Conservation (phyloP, 1,284 basidiomycete species). For the Marasmius fiardii region DNA sequence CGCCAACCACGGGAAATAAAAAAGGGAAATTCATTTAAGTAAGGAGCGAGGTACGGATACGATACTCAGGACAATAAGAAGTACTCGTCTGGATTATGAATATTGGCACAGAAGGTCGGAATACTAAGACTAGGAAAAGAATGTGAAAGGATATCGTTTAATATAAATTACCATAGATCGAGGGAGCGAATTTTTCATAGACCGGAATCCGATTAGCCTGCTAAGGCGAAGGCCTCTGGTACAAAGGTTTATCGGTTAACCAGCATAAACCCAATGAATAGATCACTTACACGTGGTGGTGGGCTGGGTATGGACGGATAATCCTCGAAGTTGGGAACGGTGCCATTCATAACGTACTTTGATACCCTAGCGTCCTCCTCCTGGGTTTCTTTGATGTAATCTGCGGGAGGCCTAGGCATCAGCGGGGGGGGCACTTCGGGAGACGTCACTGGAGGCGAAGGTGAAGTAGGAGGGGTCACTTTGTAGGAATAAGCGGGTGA, state of each 20-base stretch:
- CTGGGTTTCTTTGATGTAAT: slow-evolving; percentile 76
- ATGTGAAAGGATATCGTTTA: slow-evolving; percentile 1
- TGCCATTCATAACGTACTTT: slow-evolving; percentile 16
- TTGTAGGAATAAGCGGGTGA: neutral
- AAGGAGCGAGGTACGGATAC: neutral
- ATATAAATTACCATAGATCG: neutral
- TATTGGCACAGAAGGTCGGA: neutral
- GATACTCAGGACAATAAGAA: neutral
- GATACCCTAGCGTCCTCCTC: slow-evolving; percentile 59
- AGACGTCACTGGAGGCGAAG: slow-evolving; percentile 15
- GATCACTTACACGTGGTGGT: too few species aligned
- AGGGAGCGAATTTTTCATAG: neutral
- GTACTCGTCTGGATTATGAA: neutral
- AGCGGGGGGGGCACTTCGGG: slow-evolving; percentile 55
- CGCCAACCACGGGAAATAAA: too few species aligned
- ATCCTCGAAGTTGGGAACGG: slow-evolving; percentile 8
- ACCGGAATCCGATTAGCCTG: neutral
- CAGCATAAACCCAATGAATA: neutral
- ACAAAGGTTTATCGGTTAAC: neutral
- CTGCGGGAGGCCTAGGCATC: slow-evolving; percentile 65
- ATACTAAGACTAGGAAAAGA: neutral
- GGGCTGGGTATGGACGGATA: slow-evolving; percentile 16
- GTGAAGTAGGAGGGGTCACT: slow-evolving; percentile 6
- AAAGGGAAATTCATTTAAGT: neutral
- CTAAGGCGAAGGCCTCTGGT: neutral